These are phyloP conservation scores for Exobasidium cylindrosporum DNA, from an alignment of 1,284 basidiomycete genomes.

Conservation along the genomic window DNA sequence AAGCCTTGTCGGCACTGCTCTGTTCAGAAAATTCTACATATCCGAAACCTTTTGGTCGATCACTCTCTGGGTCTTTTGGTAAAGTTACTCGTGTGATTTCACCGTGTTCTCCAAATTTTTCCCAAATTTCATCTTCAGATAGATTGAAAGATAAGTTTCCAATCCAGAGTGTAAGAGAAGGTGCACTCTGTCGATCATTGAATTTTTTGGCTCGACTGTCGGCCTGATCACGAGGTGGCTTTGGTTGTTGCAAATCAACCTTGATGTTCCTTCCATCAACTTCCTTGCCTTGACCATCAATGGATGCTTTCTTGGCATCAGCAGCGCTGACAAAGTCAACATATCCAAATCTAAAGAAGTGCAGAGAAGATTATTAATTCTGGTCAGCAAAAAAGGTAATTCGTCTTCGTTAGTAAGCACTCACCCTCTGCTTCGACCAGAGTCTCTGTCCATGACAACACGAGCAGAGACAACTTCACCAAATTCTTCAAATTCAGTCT, in stretches of 20 bases:
- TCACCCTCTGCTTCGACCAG: conserved; percentile 55
- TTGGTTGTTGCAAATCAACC: conserved; percentile 73
- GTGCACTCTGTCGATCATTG: conserved; percentile 61
- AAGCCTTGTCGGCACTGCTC: conserved; percentile 77
- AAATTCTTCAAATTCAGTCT: conserved; percentile 81
- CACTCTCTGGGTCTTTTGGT: conserved; percentile 88
- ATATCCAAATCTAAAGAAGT: conserved; percentile 70
- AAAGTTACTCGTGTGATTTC: conserved; percentile 83
- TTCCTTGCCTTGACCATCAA: conserved; percentile 75
- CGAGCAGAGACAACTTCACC: conserved; percentile 83
- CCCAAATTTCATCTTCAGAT: conserved; percentile 84
- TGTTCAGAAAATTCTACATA: conserved; percentile 90
- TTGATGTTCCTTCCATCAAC: conserved; percentile 88
- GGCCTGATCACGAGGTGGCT: conserved; percentile 62
- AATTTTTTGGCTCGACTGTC: conserved; percentile 76
- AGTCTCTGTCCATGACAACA: conserved; percentile 86
- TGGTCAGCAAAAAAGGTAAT: background rate
- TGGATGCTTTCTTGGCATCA: conserved; percentile 63
- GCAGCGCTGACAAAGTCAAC: conserved; percentile 70
- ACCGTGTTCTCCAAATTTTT: conserved; percentile 84
- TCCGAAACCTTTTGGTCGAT: conserved; percentile 89
- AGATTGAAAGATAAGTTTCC: conserved; percentile 82
- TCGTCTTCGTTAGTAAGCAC: too few relatives aligned
- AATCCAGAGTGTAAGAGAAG: conserved; percentile 78
- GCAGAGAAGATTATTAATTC: background rate